phyloP scores from a whole-genome alignment of 2,329 filamentous ascomycete genomes.

The Ophiostoma himal-ulmi region DNA sequence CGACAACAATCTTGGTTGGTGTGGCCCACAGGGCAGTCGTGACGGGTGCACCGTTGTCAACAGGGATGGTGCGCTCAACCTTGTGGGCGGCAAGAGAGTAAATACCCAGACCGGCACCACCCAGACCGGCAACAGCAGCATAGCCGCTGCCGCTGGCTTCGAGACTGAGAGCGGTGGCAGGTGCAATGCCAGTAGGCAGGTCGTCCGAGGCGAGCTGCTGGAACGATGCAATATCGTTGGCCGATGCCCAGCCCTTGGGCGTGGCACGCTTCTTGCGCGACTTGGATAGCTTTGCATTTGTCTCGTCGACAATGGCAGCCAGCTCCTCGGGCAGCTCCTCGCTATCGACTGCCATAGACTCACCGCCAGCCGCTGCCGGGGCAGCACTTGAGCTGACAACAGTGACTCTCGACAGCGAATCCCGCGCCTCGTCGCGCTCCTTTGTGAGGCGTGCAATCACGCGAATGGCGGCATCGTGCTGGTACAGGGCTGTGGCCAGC shows the following conservation, averaged over 20 bases:
- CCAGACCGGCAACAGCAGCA: slow-evolving; percentile 67
- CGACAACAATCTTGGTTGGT: slow-evolving; percentile 63
- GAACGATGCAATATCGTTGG: slow-evolving; percentile 59
- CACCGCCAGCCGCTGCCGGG: slow-evolving; percentile 50
- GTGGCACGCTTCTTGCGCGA: slow-evolving; percentile 83
- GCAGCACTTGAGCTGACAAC: slow-evolving; percentile 44
- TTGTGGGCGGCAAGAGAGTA: slow-evolving; percentile 67
- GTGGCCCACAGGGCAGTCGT: slow-evolving; percentile 62
- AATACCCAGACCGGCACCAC: slow-evolving; percentile 62
- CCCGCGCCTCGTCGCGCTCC: slow-evolving; percentile 87
- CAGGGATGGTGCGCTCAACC: slow-evolving; percentile 60
- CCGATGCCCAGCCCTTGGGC: slow-evolving; percentile 76
- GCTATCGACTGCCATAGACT: slow-evolving; percentile 89
- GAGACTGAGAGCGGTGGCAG: slow-evolving; percentile 46
- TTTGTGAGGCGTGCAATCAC: slow-evolving; percentile 88
- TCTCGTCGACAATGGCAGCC: slow-evolving; percentile 67
- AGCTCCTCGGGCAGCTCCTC: slow-evolving; percentile 69
- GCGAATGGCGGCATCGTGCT: slow-evolving; percentile 92
- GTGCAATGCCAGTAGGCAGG: slow-evolving; percentile 38
- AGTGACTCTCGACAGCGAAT: slow-evolving; percentile 79
- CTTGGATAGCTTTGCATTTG: slow-evolving; percentile 77
- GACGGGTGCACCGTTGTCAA: slow-evolving; percentile 54
- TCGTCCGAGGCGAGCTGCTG: slow-evolving; percentile 42
- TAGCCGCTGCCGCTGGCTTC: slow-evolving; percentile 47
- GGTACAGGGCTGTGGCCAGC: slow-evolving; percentile 87